Evolutionary conservation across 768 basidiomycete genomes (phyloP), one percentile per base, ranked within the genome.

Genomic region (Tulasnella sp.): DNA sequence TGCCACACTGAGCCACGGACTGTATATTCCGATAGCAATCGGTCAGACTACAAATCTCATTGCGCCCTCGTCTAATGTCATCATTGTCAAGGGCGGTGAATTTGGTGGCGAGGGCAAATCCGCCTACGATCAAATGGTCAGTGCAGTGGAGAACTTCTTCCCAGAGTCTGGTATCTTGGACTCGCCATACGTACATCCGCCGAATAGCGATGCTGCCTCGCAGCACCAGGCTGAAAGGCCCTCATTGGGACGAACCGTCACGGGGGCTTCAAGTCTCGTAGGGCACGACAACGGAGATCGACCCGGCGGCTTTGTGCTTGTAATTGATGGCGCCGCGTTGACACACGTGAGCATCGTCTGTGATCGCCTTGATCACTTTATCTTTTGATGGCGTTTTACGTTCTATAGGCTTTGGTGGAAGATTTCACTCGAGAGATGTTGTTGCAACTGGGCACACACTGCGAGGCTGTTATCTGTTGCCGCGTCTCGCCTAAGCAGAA

Each of bases 1-100:
- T n/a, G n/a, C n/a, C n/a, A n/a, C n/a, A n/a, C n/a, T n/a, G n/a
- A n/a, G n/a, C n/a, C n/a, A n/a, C n/a, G n/a, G n/a, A n/a, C n/a
- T n/a, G n/a, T n/a, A n/a, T n/a, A n/a, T n/a, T n/a, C n/a, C n/a
- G n/a, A n/a, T 64, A 88, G 94, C 96, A 45, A 99, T 99, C 68
- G 96, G 94, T 5, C 90, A 95, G 70, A 95, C 89, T 61, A 97
- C 95, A 26, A 97, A 97, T 72, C 81, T 99, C 62, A 91, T 99
- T 48, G 81, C 81, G 0, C 75, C 75, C 29, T 88, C 98, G 34
- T 88, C 93, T 26, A 99, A 99, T 68, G 82, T 99, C 69, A 88
- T 99, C 68, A 80, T 98, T 69, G 80, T 99, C 64, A 85, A 94
- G 24, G 92, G 88, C 52, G 83, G 86, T 2, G 71, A 74, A 5